Base-by-base conservation (phyloP, 176 grass and related monocot genomes). In the Saccharum spontaneum region DNA sequence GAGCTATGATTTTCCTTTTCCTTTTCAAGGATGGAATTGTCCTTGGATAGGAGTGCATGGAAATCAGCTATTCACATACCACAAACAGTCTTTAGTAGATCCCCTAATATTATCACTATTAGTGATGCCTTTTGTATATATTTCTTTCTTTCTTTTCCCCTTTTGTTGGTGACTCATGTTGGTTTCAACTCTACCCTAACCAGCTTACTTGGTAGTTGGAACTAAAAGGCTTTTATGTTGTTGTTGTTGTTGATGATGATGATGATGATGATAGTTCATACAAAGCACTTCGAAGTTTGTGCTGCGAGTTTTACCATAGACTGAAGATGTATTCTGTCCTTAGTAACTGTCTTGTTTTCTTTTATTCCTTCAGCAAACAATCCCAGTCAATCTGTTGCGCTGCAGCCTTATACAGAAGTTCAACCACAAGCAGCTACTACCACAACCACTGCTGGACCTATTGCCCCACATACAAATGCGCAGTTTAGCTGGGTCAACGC, bases 401-500 rank as follows among this genome's bases (percentile, higher is more conserved):
- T 80, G n/a, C 85, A 88, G 67, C 36, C 75, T 86, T 87, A 92
- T 64, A 67, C 75, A 69, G 45, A 76, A 39, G 85, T 60, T 79
- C 82, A 92, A 67, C 22, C 68, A 24, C 93, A 86, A 81, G 71
- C 81, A 15, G 69, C 78, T 28, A 69, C 71, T 77, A 66, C 75
- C 22, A 71, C 78, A 82, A 36, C 50, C 17, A 66, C 33, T 79
- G 40, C 65, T 73, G 82, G 75, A 68, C 44, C 79, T 38, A 75
- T 93, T 8, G 17, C 39, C 22, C 64, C 85, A 78, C 36, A 73
- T 34, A 43, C 69, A 4, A 74, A 79, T 36, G 77, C 46, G 18
- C 91, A 83, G 2, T 87, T 90, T 75, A 94, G 81, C 36, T 95
- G 89, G 96, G 90, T 82, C 41, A 84, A 89, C 79, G 38, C 80